Conservation (phyloP, 805 yeast species). For the Sungouiella thailandica region DNA sequence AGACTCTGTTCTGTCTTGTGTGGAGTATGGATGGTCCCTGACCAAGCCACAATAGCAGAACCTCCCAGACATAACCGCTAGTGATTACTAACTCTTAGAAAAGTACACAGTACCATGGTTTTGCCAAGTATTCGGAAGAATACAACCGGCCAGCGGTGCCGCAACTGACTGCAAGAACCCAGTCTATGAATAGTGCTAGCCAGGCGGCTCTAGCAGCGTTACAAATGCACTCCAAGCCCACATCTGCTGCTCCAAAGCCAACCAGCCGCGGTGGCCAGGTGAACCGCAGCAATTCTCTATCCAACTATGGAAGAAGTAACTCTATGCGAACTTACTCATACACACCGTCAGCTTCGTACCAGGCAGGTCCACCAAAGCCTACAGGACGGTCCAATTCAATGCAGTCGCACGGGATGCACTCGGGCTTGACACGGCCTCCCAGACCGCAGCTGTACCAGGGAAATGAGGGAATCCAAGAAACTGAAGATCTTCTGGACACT, state of each 20-base stretch:
- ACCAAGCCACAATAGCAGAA: too few relatives aligned
- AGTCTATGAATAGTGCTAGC: conserved; percentile 31
- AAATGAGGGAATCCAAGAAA: conserved; percentile 14
- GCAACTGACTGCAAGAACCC: conserved; percentile 18
- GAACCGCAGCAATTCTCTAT: conserved; percentile 17
- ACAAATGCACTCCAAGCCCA: conserved; percentile 25
- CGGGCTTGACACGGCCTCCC: conserved; percentile 7
- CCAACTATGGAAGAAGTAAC: conserved; percentile 20
- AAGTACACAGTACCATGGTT: conserved; percentile 25
- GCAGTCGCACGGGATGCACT: conserved; percentile 5
- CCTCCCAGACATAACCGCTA: too few relatives aligned
- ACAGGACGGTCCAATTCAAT: conserved; percentile 3
- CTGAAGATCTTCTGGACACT: conserved; percentile 15
- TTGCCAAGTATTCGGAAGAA: conserved; percentile 28
- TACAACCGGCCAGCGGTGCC: conserved; percentile 15
- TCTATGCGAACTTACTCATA: conserved; percentile 34
- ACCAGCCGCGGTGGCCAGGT: too few relatives aligned
- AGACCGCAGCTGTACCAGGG: conserved; percentile 6
- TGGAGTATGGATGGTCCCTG: too few relatives aligned
- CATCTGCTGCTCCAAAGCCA: not conserved
- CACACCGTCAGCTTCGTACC: conserved; percentile 36
- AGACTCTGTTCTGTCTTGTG: too few relatives aligned
- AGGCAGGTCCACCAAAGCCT: conserved; percentile 22
- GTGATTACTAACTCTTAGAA: conserved; percentile 8
- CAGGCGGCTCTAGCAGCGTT: conserved; percentile 40